These are phyloP conservation scores for Pyrrhoderma lamaoense DNA, from an alignment of 1,284 basidiomycete genomes.

Conservation along the genomic window DNA sequence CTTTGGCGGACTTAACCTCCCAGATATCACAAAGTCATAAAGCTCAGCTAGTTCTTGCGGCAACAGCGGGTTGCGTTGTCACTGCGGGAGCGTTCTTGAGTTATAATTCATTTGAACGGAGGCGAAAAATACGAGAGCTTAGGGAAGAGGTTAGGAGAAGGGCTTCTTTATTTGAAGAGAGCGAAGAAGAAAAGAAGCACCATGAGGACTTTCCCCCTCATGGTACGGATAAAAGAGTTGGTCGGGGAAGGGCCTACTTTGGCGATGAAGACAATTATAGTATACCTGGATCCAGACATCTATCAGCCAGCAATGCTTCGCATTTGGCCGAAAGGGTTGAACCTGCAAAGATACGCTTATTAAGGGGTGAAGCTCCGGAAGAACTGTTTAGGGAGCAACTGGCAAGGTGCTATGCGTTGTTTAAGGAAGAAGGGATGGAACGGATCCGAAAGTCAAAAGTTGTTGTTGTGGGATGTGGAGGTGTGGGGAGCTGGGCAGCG, in stretches of 20 bases:
- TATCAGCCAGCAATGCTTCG: too few relatives aligned
- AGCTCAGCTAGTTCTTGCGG: conserved; percentile 54
- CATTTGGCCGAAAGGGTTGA: not conserved
- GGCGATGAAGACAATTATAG: too few relatives aligned
- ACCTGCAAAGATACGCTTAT: conserved; percentile 11
- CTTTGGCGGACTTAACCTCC: too few relatives aligned
- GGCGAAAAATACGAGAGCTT: conserved; percentile 46
- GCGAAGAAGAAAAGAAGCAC: too few relatives aligned
- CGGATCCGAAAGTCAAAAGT: conserved; percentile 74
- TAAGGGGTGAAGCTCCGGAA: conserved; percentile 5
- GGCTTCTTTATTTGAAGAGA: too few relatives aligned
- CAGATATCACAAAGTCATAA: conserved; percentile 30
- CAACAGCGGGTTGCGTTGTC: conserved; percentile 51
- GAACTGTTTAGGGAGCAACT: conserved; percentile 79
- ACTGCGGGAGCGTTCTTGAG: conserved; percentile 51
- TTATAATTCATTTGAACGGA: conserved; percentile 44
- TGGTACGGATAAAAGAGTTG: too few relatives aligned
- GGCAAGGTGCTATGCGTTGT: conserved; percentile 91
- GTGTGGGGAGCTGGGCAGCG: conserved; percentile 93
- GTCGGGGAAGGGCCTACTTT: too few relatives aligned
- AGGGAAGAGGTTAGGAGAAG: conserved; percentile 39
- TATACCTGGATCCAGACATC: too few relatives aligned
- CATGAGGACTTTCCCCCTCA: too few relatives aligned
- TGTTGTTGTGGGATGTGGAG: conserved; percentile 90
- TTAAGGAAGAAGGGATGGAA: conserved; percentile 85